phyloP scores from a whole-genome alignment of 768 basidiomycete genomes.

The Tricholoma terreum region DNA sequence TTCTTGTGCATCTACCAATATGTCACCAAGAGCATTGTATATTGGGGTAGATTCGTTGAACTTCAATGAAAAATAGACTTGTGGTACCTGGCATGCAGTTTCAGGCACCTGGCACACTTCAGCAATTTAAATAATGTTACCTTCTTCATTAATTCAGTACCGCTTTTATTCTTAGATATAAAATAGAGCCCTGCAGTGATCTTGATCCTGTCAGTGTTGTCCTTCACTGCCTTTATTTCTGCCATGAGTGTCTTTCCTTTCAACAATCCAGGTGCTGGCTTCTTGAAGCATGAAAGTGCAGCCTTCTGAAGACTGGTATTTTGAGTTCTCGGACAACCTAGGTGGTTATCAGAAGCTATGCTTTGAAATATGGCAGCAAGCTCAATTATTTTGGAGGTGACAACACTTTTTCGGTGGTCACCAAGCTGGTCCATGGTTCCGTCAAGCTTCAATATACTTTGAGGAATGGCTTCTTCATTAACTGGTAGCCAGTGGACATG shows the following conservation, averaged over 20 bases:
- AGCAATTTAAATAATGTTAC: neutral
- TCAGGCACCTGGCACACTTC: neutral
- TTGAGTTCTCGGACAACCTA: slow-evolving; percentile 1
- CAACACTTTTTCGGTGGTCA: slow-evolving; percentile 1
- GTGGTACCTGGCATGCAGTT: neutral
- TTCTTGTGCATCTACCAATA: neutral
- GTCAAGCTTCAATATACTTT: slow-evolving; percentile 1
- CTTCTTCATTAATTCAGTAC: neutral
- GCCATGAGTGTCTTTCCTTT: neutral
- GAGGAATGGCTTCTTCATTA: neutral
- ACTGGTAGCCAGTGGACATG: neutral
- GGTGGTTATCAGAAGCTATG: neutral
- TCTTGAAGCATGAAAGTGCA: slow-evolving; percentile 20
- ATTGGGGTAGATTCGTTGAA: neutral
- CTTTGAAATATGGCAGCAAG: slow-evolving; percentile 1
- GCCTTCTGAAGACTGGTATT: slow-evolving; percentile 1
- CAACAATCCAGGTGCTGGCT: neutral
- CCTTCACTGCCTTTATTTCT: neutral
- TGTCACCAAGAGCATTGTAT: neutral
- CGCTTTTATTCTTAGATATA: neutral
- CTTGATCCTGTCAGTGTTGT: neutral
- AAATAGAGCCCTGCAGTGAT: neutral
- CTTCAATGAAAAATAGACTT: neutral
- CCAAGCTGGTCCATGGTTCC: neutral
- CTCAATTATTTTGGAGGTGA: neutral